Evolutionary conservation across 2,329 filamentous ascomycete species (phyloP), one percentile per base, ranked within the genome.

Genomic region (Penicillium brevicompactum): DNA sequence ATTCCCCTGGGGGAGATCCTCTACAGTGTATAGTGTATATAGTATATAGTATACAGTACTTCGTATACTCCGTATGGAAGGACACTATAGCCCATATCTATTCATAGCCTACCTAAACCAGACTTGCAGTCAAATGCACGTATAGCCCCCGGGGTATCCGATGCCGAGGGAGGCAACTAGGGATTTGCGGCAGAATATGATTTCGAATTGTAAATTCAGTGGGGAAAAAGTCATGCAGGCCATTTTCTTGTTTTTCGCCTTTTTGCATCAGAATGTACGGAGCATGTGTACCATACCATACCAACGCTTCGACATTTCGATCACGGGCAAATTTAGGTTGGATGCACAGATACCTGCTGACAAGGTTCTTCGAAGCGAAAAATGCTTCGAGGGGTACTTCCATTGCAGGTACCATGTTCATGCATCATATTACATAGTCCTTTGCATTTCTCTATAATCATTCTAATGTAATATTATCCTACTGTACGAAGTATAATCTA

Each of bases 101-200:
- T 37, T n/a, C 13, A 37, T 37, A 37, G 34, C n/a, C 34, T 13
- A 18, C 18, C 18, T 18, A 18, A 18, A 18, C 18, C 18, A 18
- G 18, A 18, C 18, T 18, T 18, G 18, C 18, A 18, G 18, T 18
- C 18, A 18, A 18, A 18, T 18, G 34, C 34, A 37, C 34, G 34
- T 18, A 37, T 5, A 5, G 5, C 31, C 13, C 34, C 18, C 16
- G 18, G 38, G 38, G n/a, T 18, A 41, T 41, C n/a, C 38, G 32
- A 46, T 46, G 44, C 43, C 24, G 43, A 45, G 27, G 30, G 18
- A 24, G 45, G 45, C 45, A 46, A 46, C 45, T 46, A 46, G 45
- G 30, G 45, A n/a, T 37, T 46, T 46, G 45, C 31, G 13, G 42
- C 43, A 45, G 31, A 31, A n/a, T 30, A 34, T 31, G 24, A 45